These are phyloP conservation scores for Darksidea phi DNA, from an alignment of 495 filamentous ascomycete genomes.

Conservation along the genomic window DNA sequence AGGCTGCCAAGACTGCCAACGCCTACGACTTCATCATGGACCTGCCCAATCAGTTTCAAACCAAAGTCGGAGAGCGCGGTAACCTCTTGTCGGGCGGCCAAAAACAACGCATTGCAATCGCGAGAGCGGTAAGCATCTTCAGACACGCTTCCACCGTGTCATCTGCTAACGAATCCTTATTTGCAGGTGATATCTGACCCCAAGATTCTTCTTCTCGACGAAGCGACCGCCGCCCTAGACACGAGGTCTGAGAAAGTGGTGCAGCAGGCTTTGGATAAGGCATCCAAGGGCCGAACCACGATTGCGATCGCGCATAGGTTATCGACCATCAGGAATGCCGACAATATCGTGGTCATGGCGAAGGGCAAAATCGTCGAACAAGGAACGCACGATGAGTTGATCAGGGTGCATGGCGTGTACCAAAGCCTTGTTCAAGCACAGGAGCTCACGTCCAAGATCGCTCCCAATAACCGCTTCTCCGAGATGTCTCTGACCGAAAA, in stretches of 20 bases:
- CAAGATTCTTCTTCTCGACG: constrained; percentile 92
- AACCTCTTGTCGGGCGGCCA: constrained; percentile 92
- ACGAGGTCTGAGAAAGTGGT: constrained; percentile 94
- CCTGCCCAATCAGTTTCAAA: constrained; percentile 89
- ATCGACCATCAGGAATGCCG: constrained; percentile 87
- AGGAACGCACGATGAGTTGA: constrained; percentile 72
- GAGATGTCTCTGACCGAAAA: constrained; percentile 39
- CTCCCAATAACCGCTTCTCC: constrained; percentile 50
- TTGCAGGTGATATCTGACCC: constrained; percentile 73
- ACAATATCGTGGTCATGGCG: constrained; percentile 94
- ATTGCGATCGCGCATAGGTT: constrained; percentile 95
- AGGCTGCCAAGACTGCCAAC: constrained; percentile 87
- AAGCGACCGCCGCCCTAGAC: constrained; percentile 93
- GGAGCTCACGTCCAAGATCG: constrained; percentile 53
- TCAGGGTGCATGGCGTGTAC: constrained; percentile 64
- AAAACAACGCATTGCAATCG: constrained; percentile 89
- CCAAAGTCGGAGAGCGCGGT: constrained; percentile 91
- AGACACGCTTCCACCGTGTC: too few species aligned
- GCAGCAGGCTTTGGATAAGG: constrained; percentile 85
- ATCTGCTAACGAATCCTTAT: too few species aligned
- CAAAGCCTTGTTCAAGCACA: constrained; percentile 70
- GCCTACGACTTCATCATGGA: constrained; percentile 84
- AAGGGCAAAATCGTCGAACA: constrained; percentile 85
- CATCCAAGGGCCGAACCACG: constrained; percentile 86
- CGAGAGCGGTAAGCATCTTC: constrained; percentile 58